A percentile compares a stretch with the other conserved stretches of the same genome.
Evolutionary conservation across 2,329 filamentous ascomycete species (phyloP).

Genomic region (Hymenoscyphus fraxineus): DNA sequence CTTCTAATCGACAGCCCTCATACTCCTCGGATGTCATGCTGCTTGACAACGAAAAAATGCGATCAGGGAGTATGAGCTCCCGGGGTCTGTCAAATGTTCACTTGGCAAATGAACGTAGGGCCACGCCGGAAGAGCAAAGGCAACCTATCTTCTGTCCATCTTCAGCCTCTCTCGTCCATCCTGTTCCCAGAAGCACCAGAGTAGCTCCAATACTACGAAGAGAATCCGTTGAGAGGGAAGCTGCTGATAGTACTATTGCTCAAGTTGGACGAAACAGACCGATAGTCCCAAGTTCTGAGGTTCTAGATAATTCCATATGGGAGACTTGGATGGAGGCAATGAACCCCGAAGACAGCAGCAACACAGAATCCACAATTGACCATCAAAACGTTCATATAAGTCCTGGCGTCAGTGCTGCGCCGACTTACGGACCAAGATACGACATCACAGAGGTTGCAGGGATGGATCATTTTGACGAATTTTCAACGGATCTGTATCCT

Average conservation of each 20-base stretch:
- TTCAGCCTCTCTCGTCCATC: slow-evolving; percentile 27
- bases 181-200: slow-evolving; percentile 26
- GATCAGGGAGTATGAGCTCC: not conserved
- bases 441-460: not conserved
- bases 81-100: not conserved
- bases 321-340: slow-evolving; percentile 27
- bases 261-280: slow-evolving; percentile 24
- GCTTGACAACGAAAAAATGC: slow-evolving; percentile 23
- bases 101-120: not conserved
- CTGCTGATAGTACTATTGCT: slow-evolving; percentile 25
- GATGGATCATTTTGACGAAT: not conserved
- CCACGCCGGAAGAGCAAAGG: slow-evolving; percentile 2
- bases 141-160: slow-evolving; percentile 18
- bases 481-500: not conserved
- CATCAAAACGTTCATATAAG: slow-evolving; percentile 19
- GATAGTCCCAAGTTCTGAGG: slow-evolving; percentile 23
- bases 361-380: not conserved
- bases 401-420: slow-evolving; percentile 25
- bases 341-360: slow-evolving; percentile 6
- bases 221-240: slow-evolving; percentile 15
- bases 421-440: not conserved
- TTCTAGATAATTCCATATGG: slow-evolving; percentile 31
- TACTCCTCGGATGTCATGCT: slow-evolving; percentile 32
- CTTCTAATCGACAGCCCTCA: slow-evolving; percentile 6
- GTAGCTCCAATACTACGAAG: slow-evolving; percentile 24